Evolutionary conservation across 2,329 filamentous ascomycete species (phyloP), one percentile per base, ranked within the genome.

Genomic region (Talaromyces sp.): DNA sequence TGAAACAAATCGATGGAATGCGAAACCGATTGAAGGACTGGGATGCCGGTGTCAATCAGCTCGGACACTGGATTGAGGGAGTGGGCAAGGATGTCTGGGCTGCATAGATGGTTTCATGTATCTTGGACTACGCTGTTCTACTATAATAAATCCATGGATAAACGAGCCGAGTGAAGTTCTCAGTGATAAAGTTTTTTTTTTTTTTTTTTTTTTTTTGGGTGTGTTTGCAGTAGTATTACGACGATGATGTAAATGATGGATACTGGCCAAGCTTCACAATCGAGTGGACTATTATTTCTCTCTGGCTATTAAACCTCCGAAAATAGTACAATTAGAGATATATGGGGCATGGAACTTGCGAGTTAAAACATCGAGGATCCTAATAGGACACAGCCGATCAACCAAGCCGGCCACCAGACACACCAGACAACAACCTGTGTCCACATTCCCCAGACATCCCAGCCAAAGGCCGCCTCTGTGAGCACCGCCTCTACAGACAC

Each of bases 31-130:
- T 99, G 69, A 87, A 88, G 70, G 93, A 99, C 67, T 99, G 94
- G 94, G 92, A 97, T 72, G 86, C 88, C 46, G 96, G 91, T 70
- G 93, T 99, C 60, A 97, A 97, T 73, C 88, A 94, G 74, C 81
- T 99, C 52, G 93, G 93, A 58, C 94, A 96, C 78, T 97, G 92
- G 91, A 96, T 97, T 69, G 93, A 97, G 80, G 84, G 86, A 19
- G 89, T 90, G 30, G 93, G 93, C 9, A 91, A 95, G 79, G 93
- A 97, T 74, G 91, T 97, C 36, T 97, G 93, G 93, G 92, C 92
- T 57, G 89, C 90, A 60, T 92, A 80, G 75, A 65, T 54, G 11
- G 35, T 49, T 51, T 41, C 29, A 43, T 48, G 45, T 51, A 27
- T 46, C 51, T 49, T 46, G 40, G 39, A 43, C 50, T 44, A 17